These are phyloP conservation scores for Cardamine chenopodiifolia DNA, from an alignment of 345 rosid genomes.

Conservation along the genomic window DNA sequence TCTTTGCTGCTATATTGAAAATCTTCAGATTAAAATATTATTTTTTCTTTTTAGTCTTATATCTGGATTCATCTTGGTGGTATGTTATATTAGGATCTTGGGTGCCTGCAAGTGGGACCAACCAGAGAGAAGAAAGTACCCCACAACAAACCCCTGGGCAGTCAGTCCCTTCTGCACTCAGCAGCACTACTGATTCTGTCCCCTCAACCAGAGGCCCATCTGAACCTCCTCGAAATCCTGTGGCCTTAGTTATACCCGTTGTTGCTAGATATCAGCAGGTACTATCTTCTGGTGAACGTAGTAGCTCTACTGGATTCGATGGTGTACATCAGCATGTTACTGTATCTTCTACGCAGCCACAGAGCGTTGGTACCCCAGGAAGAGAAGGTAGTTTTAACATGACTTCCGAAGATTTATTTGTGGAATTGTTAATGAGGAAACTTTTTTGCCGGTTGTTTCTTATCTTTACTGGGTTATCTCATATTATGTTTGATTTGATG, in stretches of 20 bases:
- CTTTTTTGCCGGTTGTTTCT: background rate
- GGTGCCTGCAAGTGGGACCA: constrained; percentile 40
- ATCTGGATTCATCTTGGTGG: constrained; percentile 13
- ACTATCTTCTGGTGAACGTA: constrained; percentile 32
- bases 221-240: constrained; percentile 34
- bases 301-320: constrained; percentile 29
- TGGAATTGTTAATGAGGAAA: constrained; percentile 5
- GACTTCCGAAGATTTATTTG: background rate
- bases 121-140: constrained; percentile 46
- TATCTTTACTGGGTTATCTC: background rate
- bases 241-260: constrained; percentile 42
- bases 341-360: constrained; percentile 35
- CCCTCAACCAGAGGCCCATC: constrained; percentile 31
- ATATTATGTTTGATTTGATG: constrained; percentile 7
- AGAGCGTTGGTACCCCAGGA: constrained; percentile 27
- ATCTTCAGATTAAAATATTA: background rate
- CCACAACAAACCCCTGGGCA: constrained; percentile 45
- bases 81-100: constrained; percentile 49
- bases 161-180: constrained; percentile 40
- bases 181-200: constrained; percentile 39
- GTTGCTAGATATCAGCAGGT: constrained; percentile 43
- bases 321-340: constrained; percentile 30
- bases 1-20: background rate
- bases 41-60: background rate
- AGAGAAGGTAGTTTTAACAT: constrained; percentile 39